Evolutionary conservation across 1,284 basidiomycete genomes (phyloP), one percentile per base, ranked within the genome.

Genomic region (Trichosporon inkin): DNA sequence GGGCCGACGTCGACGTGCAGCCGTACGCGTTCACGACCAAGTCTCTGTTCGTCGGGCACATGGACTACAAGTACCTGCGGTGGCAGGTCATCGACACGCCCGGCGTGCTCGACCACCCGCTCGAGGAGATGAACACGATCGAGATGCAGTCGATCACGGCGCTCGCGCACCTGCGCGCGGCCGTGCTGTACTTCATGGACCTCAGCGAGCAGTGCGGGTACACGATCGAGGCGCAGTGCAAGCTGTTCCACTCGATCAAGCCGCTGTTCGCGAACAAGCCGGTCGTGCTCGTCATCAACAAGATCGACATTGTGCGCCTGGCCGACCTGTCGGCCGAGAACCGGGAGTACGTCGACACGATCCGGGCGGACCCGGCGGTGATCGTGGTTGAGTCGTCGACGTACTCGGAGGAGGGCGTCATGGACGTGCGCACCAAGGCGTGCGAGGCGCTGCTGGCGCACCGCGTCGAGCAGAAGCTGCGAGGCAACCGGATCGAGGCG

Each of bases 131-230:
- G 94, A 96, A 96, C 83, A 96, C 93, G 62, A 97, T 97, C 69
- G 94, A 97, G 81, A 97, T 97, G 92, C 93, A 97, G 82, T 93
- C 90, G 71, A 94, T 97, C 78, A 97, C 92, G 39, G 94, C 93
- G 8, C 82, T 97, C 64, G 93, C 93, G 2, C 94, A 97, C 79
- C 80, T 97, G 47, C 90, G 94, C 78, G 86, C 87, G 65, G 93
- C 90, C 69, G 84, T 96, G 13, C 80, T 97, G 71, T 97, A 96
- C 81, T 97, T 97, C 75, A 95, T 97, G 91, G 94, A 97, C 79
- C 83, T 95, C 19, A 90, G 88, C 66, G 94, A 95, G 80, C 94
- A 96, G 76, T 97, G 93, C 79, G 93, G 94, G 10, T 96, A 94
- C 81, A 87, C 88, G 3, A 84, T 96, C 65, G 92, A 95, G 79